Base-by-base conservation (phyloP, 1,284 basidiomycete genomes). In the Volvariella surrecta region DNA sequence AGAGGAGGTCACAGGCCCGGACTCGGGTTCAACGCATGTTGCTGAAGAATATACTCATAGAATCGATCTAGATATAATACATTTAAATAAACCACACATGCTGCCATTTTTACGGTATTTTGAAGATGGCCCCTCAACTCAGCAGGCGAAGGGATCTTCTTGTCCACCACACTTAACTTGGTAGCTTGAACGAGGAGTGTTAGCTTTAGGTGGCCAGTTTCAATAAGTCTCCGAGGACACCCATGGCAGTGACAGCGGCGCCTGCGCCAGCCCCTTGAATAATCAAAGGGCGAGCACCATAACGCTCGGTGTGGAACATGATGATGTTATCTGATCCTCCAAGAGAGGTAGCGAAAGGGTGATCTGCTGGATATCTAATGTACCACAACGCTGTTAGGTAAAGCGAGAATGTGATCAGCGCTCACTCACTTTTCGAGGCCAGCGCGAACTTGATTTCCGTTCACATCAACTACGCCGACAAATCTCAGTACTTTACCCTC, bases 321-420 rank as follows among this genome's bases (percentile, higher is more conserved):
- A 99, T 79, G 58, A 99, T 98, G 64, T 98, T 99, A 66, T 99
- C 96, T 18, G 91, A 93, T 1, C 95, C 96, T 24, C 89, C 88
- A 9, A 99, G 78, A 0, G 92, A 89, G 1, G 93, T 95, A 1
- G 93, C 95, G 55, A 99, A 98, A 0, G 95, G 86, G 62, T 99
- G 95, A 19, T 81, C 77, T 17, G 71, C 73, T 6, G 91, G 80
- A 61, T 98, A 98, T 58, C 90, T 94, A 50, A 28, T 28, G n/a
- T n/a, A n/a, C n/a, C 8, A 40, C 8, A 20, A 28, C n/a, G 15
- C 18, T 7, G 16, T 22, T 18, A 18, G 20, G 9, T 8, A 34
- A 31, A 15, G 30, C 9, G 31, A 4, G 10, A 16, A 3, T 7
- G 2, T 28, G 32, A 44, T 16, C n/a, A 39, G 37, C 9, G 8